Percentiles rank a stretch among this genome's conserved stretches.
Evolutionary conservation across 2,329 filamentous ascomycete genomes (phyloP).

Genomic region (Biscogniauxia marginata): DNA sequence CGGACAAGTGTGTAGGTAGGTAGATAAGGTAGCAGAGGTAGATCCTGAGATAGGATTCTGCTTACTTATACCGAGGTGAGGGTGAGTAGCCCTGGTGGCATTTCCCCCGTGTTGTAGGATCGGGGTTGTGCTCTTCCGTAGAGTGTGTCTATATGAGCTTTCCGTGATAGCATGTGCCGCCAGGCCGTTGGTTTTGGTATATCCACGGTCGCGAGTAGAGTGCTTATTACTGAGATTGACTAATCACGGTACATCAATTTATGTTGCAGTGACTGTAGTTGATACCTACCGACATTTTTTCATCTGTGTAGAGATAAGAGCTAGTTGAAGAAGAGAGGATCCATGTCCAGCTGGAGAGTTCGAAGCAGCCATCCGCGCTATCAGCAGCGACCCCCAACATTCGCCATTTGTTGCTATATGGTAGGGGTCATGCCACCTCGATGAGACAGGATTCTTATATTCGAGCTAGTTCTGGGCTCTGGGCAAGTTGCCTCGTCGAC

Average conservation of each 20-base stretch:
- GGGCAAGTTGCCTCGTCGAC: background rate
- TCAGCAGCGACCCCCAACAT: background rate
- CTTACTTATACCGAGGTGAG: too few relatives aligned
- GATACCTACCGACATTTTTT: background rate
- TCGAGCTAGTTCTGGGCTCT: background rate
- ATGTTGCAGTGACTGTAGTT: background rate
- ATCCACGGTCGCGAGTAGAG: background rate
- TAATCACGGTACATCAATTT: background rate
- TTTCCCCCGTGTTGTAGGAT: too few relatives aligned
- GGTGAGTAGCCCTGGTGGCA: too few relatives aligned
- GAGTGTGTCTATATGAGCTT: too few relatives aligned
- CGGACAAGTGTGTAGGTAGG: too few relatives aligned
- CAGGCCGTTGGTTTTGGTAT: background rate
- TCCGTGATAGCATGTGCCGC: too few relatives aligned
- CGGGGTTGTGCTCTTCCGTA: too few relatives aligned
- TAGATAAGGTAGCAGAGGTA: too few relatives aligned
- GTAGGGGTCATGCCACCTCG: background rate
- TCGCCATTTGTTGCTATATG: background rate
- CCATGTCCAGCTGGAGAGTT: background rate
- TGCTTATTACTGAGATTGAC: background rate
- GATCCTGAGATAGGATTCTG: too few relatives aligned
- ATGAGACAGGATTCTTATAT: background rate
- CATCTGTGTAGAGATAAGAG: background rate
- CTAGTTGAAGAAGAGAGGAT: background rate
- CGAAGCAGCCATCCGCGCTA: background rate